phyloP scores from a whole-genome alignment of 129 eudicot species.

The Daucus carota region DNA sequence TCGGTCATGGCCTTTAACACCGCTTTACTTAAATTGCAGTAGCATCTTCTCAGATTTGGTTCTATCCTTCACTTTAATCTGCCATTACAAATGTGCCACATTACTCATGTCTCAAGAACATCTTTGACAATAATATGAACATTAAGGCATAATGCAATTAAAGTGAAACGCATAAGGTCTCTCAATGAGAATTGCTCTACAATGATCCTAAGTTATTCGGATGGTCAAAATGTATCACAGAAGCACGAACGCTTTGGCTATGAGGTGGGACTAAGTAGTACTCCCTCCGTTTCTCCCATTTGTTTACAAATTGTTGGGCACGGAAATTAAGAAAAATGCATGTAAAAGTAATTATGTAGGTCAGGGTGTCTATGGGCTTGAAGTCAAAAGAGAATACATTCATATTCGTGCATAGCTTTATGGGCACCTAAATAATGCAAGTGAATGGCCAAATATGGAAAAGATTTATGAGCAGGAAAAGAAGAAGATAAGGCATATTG shows the following conservation, averaged over 20 bases:
- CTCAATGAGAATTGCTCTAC: background rate
- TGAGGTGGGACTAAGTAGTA: background rate
- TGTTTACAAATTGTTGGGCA: too few relatives aligned
- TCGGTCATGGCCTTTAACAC: background rate
- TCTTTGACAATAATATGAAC: background rate
- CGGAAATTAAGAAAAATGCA: too few relatives aligned
- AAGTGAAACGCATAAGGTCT: background rate
- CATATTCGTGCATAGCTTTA: slow-evolving; percentile 3
- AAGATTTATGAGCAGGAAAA: background rate
- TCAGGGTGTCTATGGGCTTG: background rate
- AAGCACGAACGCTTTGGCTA: background rate
- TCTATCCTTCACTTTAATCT: background rate
- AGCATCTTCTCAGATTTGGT: background rate
- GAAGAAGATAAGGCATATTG: slow-evolving; percentile 2
- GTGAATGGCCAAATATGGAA: slow-evolving; percentile 9
- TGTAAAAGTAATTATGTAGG: too few relatives aligned
- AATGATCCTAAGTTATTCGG: background rate
- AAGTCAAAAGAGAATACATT: slow-evolving; percentile 10
- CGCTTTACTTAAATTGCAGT: background rate
- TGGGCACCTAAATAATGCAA: slow-evolving; percentile 16
- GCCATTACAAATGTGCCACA: background rate
- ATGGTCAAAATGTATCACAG: background rate
- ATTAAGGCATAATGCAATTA: background rate
- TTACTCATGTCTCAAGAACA: background rate
- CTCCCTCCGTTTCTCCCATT: too few relatives aligned